phyloP scores from a whole-genome alignment of 2,329 filamentous ascomycete species.

The Diaporthe sp. region DNA sequence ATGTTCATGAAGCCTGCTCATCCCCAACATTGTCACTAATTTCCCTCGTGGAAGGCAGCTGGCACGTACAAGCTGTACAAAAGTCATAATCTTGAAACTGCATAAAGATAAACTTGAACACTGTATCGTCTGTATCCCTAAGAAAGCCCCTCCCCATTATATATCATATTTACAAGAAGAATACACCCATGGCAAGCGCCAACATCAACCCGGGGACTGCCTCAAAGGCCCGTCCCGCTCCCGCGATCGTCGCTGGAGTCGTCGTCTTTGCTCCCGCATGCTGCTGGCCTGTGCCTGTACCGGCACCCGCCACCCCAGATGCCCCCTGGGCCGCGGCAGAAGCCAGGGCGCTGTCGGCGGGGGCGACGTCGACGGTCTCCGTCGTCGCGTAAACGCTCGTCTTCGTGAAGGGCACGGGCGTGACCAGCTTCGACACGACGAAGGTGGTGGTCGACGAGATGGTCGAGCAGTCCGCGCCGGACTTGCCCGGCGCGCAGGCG shows the following conservation, averaged over 20 bases:
- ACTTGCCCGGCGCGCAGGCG: background rate
- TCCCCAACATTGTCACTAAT: background rate
- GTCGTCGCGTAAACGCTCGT: background rate
- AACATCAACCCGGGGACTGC: background rate
- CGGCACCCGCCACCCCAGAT: conserved; percentile 12
- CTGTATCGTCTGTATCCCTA: background rate
- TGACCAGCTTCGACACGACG: background rate
- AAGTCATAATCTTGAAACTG: background rate
- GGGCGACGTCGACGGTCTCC: background rate
- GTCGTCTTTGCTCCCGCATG: conserved; percentile 7
- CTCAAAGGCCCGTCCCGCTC: background rate
- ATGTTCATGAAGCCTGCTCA: background rate
- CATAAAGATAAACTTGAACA: background rate
- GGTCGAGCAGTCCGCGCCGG: conserved; percentile 14
- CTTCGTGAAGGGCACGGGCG: conserved; percentile 1
- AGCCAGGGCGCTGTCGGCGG: background rate
- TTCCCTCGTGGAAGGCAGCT: background rate
- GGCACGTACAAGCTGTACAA: background rate
- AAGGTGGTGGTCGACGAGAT: conserved; percentile 10
- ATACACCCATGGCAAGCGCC: background rate
- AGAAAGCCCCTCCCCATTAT: too few relatives aligned
- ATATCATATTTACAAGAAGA: background rate
- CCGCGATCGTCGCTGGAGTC: background rate
- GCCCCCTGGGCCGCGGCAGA: background rate
- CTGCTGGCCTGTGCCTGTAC: background rate